Evolutionary conservation across 2,329 filamentous ascomycete genomes (phyloP).

Genomic region (Falciphora oryzae): DNA sequence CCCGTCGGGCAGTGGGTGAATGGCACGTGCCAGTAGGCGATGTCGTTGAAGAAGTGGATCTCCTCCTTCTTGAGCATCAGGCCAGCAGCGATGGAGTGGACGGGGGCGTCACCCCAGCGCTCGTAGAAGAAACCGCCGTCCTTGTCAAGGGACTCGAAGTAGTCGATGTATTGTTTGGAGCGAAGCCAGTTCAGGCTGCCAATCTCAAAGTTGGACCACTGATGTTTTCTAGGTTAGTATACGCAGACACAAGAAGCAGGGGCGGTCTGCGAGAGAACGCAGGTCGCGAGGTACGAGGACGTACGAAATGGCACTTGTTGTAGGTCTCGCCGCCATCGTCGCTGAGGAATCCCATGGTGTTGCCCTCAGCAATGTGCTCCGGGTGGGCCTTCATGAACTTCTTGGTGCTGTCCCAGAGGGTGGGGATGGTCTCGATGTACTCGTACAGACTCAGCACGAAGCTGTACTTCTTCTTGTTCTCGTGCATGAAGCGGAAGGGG

Average conservation of each 20-base stretch:
- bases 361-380: conserved; percentile 76
- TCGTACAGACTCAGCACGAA: conserved; percentile 95
- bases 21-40: conserved; percentile 95
- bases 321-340: conserved; percentile 88
- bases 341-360: conserved; percentile 86
- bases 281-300: too few relatives aligned
- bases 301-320: conserved; percentile 95
- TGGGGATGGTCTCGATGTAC: conserved; percentile 93
- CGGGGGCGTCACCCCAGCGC: conserved; percentile 94
- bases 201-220: conserved; percentile 99
- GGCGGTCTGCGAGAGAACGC: not conserved
- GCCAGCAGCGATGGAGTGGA: conserved; percentile 92
- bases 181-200: conserved; percentile 92
- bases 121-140: conserved; percentile 99
- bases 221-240: conserved; percentile 18
- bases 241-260: too few relatives aligned
- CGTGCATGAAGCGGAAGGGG: conserved; percentile 93
- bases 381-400: conserved; percentile 89
- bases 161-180: conserved; percentile 82
- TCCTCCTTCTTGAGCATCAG: conserved; percentile 87
- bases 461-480: conserved; percentile 96
- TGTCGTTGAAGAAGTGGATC: conserved; percentile 98
- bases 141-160: conserved; percentile 78
- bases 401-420: conserved; percentile 91
- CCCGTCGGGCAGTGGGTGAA: conserved; percentile 97